These are phyloP conservation scores for Falciphora oryzae DNA, from an alignment of 2,329 filamentous ascomycete genomes.

Conservation along the genomic window DNA sequence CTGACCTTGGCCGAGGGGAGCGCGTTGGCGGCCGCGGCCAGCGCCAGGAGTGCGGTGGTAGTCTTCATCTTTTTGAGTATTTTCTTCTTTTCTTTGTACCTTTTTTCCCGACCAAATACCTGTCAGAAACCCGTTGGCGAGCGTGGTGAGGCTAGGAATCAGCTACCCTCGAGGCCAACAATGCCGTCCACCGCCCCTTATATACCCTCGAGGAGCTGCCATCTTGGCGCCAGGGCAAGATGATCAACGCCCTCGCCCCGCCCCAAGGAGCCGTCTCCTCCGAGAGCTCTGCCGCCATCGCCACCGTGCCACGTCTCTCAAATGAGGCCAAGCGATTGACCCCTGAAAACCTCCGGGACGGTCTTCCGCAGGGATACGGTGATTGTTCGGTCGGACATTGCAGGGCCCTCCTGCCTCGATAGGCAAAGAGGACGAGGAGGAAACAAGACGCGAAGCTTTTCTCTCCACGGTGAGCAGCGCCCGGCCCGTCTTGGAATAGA, in stretches of 20 bases:
- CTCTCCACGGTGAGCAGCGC: too few species aligned
- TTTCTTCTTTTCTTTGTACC: constrained; percentile 13
- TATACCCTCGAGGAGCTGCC: neutral
- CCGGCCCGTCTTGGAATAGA: constrained; percentile 1
- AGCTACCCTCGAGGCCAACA: neutral
- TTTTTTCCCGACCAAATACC: constrained; percentile 4
- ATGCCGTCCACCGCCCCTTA: neutral
- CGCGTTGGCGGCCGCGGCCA: constrained; percentile 28
- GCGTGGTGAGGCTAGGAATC: neutral
- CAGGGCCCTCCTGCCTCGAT: neutral
- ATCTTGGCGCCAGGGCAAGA: neutral
- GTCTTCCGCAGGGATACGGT: neutral
- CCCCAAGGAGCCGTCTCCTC: neutral
- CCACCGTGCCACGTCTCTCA: too few species aligned
- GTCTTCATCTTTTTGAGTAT: constrained; percentile 23
- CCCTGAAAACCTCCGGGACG: neutral
- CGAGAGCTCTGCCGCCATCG: neutral
- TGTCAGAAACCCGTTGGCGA: neutral
- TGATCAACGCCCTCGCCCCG: neutral
- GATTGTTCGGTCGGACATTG: neutral
- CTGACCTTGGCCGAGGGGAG: constrained; percentile 21
- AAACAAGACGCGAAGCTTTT: neutral
- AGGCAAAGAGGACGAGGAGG: too few species aligned
- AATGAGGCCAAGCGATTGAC: neutral
- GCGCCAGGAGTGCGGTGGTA: constrained; percentile 27